A percentile compares a stretch with the other conserved stretches of the same genome.
These are phyloP conservation scores for Laetiporus sulphureus DNA, from an alignment of 1,284 basidiomycete genomes.

Conservation along the genomic window DNA sequence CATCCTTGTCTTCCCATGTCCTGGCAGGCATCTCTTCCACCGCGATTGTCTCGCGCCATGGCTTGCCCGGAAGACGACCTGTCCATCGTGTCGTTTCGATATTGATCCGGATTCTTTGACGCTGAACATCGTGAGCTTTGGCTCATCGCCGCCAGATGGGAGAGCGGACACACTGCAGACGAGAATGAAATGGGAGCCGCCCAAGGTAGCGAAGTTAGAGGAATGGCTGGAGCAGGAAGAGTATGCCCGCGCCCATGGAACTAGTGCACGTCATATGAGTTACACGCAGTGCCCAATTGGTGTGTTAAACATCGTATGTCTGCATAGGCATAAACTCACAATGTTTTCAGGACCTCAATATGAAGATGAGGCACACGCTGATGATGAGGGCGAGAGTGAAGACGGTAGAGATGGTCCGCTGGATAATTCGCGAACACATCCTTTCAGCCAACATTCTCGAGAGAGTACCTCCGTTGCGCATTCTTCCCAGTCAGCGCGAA, in stretches of 20 bases:
- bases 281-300: too few species aligned
- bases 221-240: constrained; percentile 23
- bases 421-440: too few species aligned
- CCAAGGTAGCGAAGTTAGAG: constrained; percentile 13
- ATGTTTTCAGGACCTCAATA: too few species aligned
- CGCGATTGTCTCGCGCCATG: constrained; percentile 22
- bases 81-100: constrained; percentile 27
- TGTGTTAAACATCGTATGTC: too few species aligned
- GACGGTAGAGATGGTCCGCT: too few species aligned
- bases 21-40: constrained; percentile 27
- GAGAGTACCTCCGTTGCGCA: too few species aligned
- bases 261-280: too few species aligned
- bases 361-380: not conserved
- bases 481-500: too few species aligned
- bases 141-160: not conserved
- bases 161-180: not conserved
- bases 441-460: too few species aligned
- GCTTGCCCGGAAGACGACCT: constrained; percentile 27
- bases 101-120: constrained; percentile 27
- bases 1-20: constrained; percentile 25
- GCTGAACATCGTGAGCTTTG: constrained; percentile 5
- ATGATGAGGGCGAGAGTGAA: not conserved
- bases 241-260: constrained; percentile 6
- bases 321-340: too few species aligned
- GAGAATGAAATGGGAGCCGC: constrained; percentile 18